A percentile compares a stretch with the other conserved stretches of the same genome.
phyloP scores from a whole-genome alignment of 306 rosid genomes.

The Aeschynomene evenia region DNA sequence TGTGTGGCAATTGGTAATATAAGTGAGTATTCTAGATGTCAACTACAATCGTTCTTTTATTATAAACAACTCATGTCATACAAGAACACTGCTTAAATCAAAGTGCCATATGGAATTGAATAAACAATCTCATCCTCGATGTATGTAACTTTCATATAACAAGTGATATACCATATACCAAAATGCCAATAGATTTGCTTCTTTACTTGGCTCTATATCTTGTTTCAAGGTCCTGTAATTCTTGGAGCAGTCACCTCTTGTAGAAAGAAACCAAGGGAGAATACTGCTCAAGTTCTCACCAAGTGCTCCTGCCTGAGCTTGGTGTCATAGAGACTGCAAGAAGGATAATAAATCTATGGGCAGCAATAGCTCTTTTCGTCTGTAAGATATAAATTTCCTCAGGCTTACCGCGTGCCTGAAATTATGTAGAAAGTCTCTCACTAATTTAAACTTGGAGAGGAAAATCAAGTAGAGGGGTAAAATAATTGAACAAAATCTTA shows the following conservation, averaged over 20 bases:
- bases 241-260: conserved; percentile 13
- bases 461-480: not conserved
- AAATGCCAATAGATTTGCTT: not conserved
- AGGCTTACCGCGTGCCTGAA: not conserved
- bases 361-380: conserved; percentile 11
- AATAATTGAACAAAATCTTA: conserved; percentile 1
- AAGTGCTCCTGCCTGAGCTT: conserved; percentile 16
- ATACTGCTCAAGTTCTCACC: conserved; percentile 19
- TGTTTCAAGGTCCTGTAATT: conserved; percentile 24
- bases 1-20: conserved; percentile 17
- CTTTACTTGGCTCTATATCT: not conserved
- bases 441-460: not conserved
- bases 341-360: conserved; percentile 23
- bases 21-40: conserved; percentile 22
- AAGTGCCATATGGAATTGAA: conserved; percentile 12
- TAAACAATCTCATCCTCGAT: conserved; percentile 28
- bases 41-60: not conserved
- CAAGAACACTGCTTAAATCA: conserved; percentile 11
- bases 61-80: not conserved
- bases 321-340: not conserved
- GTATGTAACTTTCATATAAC: not conserved
- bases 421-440: conserved; percentile 4
- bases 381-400: not conserved
- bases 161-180: not conserved
- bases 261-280: conserved; percentile 22